These are phyloP conservation scores for Stagonosporopsis tanaceti DNA, from an alignment of 2,329 filamentous ascomycete species.

Conservation along the genomic window DNA sequence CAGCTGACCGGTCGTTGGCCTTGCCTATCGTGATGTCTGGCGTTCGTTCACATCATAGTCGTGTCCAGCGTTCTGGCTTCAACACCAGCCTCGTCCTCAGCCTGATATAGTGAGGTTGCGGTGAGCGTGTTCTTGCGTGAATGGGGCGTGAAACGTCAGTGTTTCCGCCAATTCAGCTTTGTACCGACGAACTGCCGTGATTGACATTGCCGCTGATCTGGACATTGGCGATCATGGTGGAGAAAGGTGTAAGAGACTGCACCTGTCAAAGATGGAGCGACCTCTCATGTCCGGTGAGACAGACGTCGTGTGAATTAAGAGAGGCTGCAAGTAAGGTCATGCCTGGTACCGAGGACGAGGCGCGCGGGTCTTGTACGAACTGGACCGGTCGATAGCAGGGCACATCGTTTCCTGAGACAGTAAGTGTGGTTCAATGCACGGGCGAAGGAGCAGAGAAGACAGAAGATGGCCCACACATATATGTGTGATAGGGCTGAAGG, in stretches of 20 bases:
- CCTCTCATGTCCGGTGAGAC: constrained; percentile 30
- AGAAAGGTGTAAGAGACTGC: constrained; percentile 19
- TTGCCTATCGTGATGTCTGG: constrained; percentile 13
- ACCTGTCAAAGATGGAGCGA: constrained; percentile 27
- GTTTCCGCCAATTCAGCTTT: background rate
- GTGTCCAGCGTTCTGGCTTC: constrained; percentile 5
- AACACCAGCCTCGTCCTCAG: constrained; percentile 1
- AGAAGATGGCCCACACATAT: constrained; percentile 4
- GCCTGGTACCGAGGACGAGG: constrained; percentile 17
- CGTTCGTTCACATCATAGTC: constrained; percentile 14
- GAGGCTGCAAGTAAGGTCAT: constrained; percentile 27
- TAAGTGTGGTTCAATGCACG: constrained; percentile 13
- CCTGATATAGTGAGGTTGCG: background rate
- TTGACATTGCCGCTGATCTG: constrained; percentile 17
- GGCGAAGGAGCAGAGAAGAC: constrained; percentile 10
- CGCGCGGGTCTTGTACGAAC: constrained; percentile 13
- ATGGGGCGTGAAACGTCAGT: constrained; percentile 14
- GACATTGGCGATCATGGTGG: constrained; percentile 6
- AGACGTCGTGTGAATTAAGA: constrained; percentile 11
- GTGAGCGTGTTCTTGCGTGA: constrained; percentile 7
- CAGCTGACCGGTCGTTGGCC: constrained; percentile 22
- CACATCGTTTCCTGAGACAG: constrained; percentile 15
- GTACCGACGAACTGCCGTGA: constrained; percentile 18
- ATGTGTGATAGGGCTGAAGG: constrained; percentile 15
- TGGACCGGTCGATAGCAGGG: constrained; percentile 4